Evolutionary conservation across 2,329 filamentous ascomycete species (phyloP).

Genomic region (Septoria linicola): DNA sequence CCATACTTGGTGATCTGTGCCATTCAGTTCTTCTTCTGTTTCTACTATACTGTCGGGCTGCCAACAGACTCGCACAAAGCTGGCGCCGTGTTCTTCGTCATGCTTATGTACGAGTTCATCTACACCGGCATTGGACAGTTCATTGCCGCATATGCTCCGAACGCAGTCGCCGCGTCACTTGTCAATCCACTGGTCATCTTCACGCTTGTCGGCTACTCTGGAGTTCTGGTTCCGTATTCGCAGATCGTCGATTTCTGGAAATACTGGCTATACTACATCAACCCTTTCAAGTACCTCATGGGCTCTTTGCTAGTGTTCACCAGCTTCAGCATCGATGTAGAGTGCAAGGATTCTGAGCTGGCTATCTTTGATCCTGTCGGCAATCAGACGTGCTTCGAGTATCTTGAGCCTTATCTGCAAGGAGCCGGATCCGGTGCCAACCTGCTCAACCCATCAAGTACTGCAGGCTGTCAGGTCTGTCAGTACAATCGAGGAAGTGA

Average conservation of each 20-base stretch:
- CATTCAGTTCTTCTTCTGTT: constrained; percentile 45
- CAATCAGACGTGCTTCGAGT: constrained; percentile 57
- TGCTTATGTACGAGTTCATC: constrained; percentile 61
- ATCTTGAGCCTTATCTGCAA: constrained; percentile 54
- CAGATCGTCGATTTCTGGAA: constrained; percentile 38
- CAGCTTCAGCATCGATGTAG: constrained; percentile 43
- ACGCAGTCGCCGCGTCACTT: constrained; percentile 46
- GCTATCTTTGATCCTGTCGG: constrained; percentile 49
- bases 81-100: constrained; percentile 43
- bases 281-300: constrained; percentile 46
- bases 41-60: constrained; percentile 39
- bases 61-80: constrained; percentile 45
- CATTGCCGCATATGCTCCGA: constrained; percentile 46
- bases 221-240: constrained; percentile 35
- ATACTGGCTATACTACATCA: constrained; percentile 41
- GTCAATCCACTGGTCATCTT: constrained; percentile 42
- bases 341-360: constrained; percentile 39
- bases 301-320: constrained; percentile 41
- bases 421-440: constrained; percentile 47
- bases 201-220: constrained; percentile 35
- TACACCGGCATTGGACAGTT: constrained; percentile 57
- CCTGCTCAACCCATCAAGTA: constrained; percentile 60
- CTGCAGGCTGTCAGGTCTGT: constrained; percentile 58
- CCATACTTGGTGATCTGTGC: constrained; percentile 63
- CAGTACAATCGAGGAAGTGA: constrained; percentile 58